Percentiles rank a stretch among this genome's conserved stretches.
Conservation (phyloP, 257 asterid genomes). For the Solanum lignicaule region DNA sequence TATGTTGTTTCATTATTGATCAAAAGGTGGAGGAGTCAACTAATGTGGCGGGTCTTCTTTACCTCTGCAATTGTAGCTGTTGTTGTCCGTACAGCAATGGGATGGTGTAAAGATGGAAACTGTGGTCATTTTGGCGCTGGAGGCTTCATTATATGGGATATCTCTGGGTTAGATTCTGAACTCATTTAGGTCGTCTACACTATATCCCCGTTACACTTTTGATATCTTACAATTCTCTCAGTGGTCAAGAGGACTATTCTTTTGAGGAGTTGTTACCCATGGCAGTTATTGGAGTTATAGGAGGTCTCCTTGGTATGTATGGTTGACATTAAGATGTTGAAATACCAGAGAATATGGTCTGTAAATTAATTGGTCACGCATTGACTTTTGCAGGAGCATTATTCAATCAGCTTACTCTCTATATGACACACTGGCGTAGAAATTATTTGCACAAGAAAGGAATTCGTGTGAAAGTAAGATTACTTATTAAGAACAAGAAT, state of each 20-base stretch:
- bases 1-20: slow-evolving; percentile 1
- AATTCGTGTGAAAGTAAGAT: slow-evolving; percentile 71
- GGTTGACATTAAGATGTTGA: slow-evolving; percentile 5
- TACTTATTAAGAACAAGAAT: neutral
- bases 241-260: slow-evolving; percentile 99
- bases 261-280: slow-evolving; percentile 90
- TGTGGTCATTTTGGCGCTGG: slow-evolving; percentile 99
- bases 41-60: slow-evolving; percentile 99
- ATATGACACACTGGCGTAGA: slow-evolving; percentile 81
- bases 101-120: slow-evolving; percentile 94
- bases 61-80: slow-evolving; percentile 98
- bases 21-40: slow-evolving; percentile 99
- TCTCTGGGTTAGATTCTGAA: slow-evolving; percentile 54
- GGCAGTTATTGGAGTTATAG: slow-evolving; percentile 95
- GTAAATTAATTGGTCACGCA: slow-evolving; percentile 7
- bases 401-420: slow-evolving; percentile 85
- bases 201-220: slow-evolving; percentile 4
- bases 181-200: slow-evolving; percentile 19
- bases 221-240: slow-evolving; percentile 32
- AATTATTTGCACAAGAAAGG: slow-evolving; percentile 93
- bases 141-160: slow-evolving; percentile 96
- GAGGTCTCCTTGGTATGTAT: slow-evolving; percentile 93
- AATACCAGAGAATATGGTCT: neutral
- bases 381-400: slow-evolving; percentile 62
- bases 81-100: slow-evolving; percentile 94